These are phyloP conservation scores for Lachancea mirantina DNA, from an alignment of 805 yeast species.

Conservation along the genomic window DNA sequence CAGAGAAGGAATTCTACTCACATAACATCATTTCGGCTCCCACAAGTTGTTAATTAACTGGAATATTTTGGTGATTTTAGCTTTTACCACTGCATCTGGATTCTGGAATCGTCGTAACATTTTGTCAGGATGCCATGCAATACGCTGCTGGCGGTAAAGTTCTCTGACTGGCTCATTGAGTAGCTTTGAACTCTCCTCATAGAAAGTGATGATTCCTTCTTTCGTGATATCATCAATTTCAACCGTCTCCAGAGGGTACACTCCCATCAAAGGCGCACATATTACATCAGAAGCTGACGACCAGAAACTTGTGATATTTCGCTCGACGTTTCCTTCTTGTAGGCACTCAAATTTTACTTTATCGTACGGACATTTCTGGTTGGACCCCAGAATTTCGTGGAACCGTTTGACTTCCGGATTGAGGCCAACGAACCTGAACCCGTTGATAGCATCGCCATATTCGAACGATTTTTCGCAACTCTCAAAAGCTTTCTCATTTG, in stretches of 20 bases:
- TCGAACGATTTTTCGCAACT: too few species aligned
- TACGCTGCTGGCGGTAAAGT: conserved; percentile 4
- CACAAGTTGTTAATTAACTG: conserved; percentile 6
- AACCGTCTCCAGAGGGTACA: too few species aligned
- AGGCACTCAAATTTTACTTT: too few species aligned
- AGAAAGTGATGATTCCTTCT: neutral
- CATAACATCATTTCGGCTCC: conserved; percentile 3
- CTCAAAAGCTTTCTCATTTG: too few species aligned
- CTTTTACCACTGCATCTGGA: neutral
- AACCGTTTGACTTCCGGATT: neutral
- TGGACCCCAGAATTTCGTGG: too few species aligned
- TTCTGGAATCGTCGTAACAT: neutral
- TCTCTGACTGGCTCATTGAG: conserved; percentile 2
- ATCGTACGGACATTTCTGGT: too few species aligned
- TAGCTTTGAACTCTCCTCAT: conserved; percentile 1
- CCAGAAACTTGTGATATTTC: too few species aligned
- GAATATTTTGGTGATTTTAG: conserved; percentile 6
- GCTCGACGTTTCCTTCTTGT: too few species aligned
- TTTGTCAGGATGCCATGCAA: conserved; percentile 10
- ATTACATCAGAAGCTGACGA: too few species aligned
- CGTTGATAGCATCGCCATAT: conserved; percentile 6
- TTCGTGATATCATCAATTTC: conserved; percentile 1
- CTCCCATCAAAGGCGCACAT: conserved; percentile 4
- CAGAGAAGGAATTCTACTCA: neutral
- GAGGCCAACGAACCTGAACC: conserved; percentile 7